These are phyloP conservation scores for Solanum hybrid DNA, from an alignment of 305 asterid species.

Conservation along the genomic window DNA sequence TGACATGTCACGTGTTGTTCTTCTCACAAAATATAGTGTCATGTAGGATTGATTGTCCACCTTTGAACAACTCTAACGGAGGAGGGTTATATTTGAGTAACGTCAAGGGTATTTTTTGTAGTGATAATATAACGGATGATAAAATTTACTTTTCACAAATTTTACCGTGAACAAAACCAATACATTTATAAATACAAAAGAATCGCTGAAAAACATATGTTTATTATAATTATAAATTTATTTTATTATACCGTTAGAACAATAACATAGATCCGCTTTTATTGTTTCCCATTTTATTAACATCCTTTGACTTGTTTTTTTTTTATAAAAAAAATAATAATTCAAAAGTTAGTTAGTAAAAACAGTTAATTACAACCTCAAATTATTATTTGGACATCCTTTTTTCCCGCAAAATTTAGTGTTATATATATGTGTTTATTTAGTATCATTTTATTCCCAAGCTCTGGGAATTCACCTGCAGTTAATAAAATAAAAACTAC, in stretches of 20 bases:
- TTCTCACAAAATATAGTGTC: not conserved
- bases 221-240: not conserved
- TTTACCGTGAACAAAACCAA: not conserved
- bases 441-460: not conserved
- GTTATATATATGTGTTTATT: not conserved
- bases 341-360: slow-evolving; percentile 1
- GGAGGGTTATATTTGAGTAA: not conserved
- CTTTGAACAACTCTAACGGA: not conserved
- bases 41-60: not conserved
- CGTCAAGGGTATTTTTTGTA: not conserved
- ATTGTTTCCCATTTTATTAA: not conserved
- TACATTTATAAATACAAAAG: not conserved
- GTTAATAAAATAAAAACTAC: not conserved
- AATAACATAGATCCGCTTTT: not conserved
- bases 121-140: not conserved
- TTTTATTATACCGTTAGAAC: not conserved
- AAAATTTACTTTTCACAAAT: not conserved
- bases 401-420: not conserved
- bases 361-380: not conserved
- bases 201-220: not conserved
- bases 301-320: not conserved
- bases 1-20: not conserved
- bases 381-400: not conserved
- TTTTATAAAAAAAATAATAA: too few species aligned
- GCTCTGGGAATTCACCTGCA: not conserved